A percentile compares a stretch with the other conserved stretches of the same genome.
Evolutionary conservation across 176 grass and related monocot genomes (phyloP).

Genomic region (Otatea glauca): DNA sequence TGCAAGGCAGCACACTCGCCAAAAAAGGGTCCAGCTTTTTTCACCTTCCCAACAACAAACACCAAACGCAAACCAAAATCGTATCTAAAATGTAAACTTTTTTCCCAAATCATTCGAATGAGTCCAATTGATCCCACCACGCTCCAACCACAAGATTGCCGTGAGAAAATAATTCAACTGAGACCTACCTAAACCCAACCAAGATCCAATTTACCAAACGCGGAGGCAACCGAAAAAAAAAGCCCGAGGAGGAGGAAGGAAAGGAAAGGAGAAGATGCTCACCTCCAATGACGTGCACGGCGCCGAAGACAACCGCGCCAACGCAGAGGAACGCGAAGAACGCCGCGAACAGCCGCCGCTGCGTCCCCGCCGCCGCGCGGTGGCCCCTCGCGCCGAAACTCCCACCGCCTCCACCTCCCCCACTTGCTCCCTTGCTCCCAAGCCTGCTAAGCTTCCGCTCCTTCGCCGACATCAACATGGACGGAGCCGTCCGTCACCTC

Average conservation of each 20-base stretch:
- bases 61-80: conserved; percentile 17
- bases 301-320: conserved; percentile 40
- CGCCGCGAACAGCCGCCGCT: conserved; percentile 46
- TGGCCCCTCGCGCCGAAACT: conserved; percentile 39
- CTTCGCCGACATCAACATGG: conserved; percentile 45
- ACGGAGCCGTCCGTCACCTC: background rate
- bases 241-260: background rate
- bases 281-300: conserved; percentile 64
- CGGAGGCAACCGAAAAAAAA: background rate
- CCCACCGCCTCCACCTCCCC: background rate
- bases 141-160: conserved; percentile 19
- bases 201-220: conserved; percentile 44
- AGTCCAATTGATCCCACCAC: conserved; percentile 17
- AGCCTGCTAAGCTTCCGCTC: conserved; percentile 56
- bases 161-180: conserved; percentile 16
- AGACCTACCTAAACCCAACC: conserved; percentile 40
- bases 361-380: conserved; percentile 29
- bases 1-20: background rate
- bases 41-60: conserved; percentile 34
- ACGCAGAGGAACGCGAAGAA: conserved; percentile 56
- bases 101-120: background rate
- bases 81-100: conserved; percentile 21
- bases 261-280: conserved; percentile 2
- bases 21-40: conserved; percentile 28
- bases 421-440: conserved; percentile 32